Base-by-base conservation (phyloP, 108 stramenopile species). In the Schizochytrium sp. region DNA sequence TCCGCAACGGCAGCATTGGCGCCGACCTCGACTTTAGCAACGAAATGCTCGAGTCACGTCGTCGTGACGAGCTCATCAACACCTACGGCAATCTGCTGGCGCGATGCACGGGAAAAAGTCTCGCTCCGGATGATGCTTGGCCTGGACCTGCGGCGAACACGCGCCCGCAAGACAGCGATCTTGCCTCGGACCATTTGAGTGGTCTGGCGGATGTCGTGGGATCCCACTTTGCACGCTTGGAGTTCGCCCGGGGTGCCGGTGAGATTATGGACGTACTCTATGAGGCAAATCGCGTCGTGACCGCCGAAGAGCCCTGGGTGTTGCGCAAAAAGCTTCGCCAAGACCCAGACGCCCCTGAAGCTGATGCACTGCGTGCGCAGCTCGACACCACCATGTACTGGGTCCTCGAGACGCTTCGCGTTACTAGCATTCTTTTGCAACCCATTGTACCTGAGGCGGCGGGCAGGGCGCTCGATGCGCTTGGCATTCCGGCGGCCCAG, bases 61-160 rank as follows among this genome's bases (percentile, higher is more conserved):
- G 94, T 34, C 98, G 98, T 90, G 94, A 90, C 69, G 96, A 97
- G 72, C 90, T 98, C 47, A 95, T 97, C 16, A 97, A 98, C 91
- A 95, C 96, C 60, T 88, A 98, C 55, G 99, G 99, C 10, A 99
- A 99, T 90, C 92, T 98, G 44, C 95, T 96, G 69, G 96, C 97
- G 89, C 93, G 98, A 28, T 94, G 94, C 57, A 98, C 91, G 97
- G 97, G 87, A 91, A 93, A 41, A 90, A 94, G 71, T 92, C 51
- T 71, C 23, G 18, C 25, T 18, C 72, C 19, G 14, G 21, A 87
- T 5, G 87, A 45, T 4, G 8, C 18, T 28, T 90, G 87, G 16
- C 87, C 89, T 6, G 29, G 5, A 5, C 59, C 60, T 29, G 63
- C 94, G 4, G 91, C 91, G 14, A 95, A 95, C 87, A 97, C 97